Percentiles rank a stretch among this genome's conserved stretches.
Evolutionary conservation across 495 filamentous ascomycete species (phyloP).

Genomic region (Aspergillus hancockii): DNA sequence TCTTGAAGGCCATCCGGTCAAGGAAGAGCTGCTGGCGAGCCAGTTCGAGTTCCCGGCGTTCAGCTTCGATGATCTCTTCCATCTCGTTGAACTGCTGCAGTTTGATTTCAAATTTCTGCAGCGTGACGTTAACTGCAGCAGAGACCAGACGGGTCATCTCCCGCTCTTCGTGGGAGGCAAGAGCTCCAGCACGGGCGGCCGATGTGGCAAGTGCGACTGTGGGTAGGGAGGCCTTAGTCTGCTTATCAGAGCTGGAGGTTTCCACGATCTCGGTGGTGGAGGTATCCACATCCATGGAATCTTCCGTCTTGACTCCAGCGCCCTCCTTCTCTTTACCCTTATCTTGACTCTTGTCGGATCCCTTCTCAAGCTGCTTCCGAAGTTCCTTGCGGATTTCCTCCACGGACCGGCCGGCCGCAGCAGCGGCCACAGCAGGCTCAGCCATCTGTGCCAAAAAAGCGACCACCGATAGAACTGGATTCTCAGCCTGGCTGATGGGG

Average conservation of each 20-base stretch:
- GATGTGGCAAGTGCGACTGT: conserved; percentile 82
- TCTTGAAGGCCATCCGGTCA: conserved; percentile 86
- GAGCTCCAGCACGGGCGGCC: conserved; percentile 79
- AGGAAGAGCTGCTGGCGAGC: conserved; percentile 90
- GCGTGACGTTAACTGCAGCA: conserved; percentile 76
- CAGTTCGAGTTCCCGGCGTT: conserved; percentile 88
- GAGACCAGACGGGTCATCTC: conserved; percentile 92
- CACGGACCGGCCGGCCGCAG: conserved; percentile 80
- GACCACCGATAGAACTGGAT: conserved; percentile 93
- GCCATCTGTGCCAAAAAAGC: conserved; percentile 87
- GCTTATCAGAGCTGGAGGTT: conserved; percentile 18
- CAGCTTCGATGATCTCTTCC: conserved; percentile 85
- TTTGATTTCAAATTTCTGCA: conserved; percentile 83
- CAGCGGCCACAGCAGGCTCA: conserved; percentile 84
- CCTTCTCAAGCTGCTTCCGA: conserved; percentile 69
- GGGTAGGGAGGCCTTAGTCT: conserved; percentile 55
- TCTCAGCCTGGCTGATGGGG: conserved; percentile 86
- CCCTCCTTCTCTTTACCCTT: conserved; percentile 59
- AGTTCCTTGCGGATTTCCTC: conserved; percentile 80
- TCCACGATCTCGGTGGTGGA: conserved; percentile 31
- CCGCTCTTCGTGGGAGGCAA: conserved; percentile 93
- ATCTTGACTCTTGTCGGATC: conserved; percentile 29
- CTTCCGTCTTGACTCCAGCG: conserved; percentile 61
- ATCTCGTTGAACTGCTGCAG: conserved; percentile 94
- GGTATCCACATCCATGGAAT: conserved; percentile 68